These are phyloP conservation scores for Penicillium malachiteum DNA, from an alignment of 495 filamentous ascomycete genomes.

Conservation along the genomic window DNA sequence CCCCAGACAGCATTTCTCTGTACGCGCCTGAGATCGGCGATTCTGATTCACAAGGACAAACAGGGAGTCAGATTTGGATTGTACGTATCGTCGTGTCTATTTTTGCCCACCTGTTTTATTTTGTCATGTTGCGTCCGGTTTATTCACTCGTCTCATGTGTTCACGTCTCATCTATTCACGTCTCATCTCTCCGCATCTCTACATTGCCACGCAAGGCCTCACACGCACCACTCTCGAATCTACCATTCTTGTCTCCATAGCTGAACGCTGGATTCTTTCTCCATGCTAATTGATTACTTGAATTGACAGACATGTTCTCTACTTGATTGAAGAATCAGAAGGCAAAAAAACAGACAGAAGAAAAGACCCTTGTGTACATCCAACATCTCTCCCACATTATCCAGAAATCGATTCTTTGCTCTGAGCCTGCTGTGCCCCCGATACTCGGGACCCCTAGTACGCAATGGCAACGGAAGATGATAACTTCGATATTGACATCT, in stretches of 20 bases:
- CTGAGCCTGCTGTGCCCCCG: slow-evolving; percentile 11
- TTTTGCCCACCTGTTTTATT: slow-evolving; percentile 12
- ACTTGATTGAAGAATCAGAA: slow-evolving; percentile 33
- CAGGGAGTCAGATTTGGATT: slow-evolving; percentile 35
- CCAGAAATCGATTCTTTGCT: slow-evolving; percentile 26
- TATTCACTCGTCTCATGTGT: slow-evolving; percentile 6
- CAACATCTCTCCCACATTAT: slow-evolving; percentile 25
- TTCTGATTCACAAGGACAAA: slow-evolving; percentile 26
- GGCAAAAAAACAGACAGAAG: slow-evolving; percentile 24
- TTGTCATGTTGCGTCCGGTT: not conserved
- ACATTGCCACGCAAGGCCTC: not conserved
- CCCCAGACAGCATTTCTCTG: slow-evolving; percentile 11
- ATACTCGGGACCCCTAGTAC: slow-evolving; percentile 24
- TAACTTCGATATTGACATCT: slow-evolving; percentile 98
- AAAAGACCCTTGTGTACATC: slow-evolving; percentile 38
- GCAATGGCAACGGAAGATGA: slow-evolving; percentile 79
- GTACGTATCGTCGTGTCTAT: slow-evolving; percentile 45
- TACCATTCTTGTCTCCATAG: slow-evolving; percentile 1
- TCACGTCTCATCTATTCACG: slow-evolving; percentile 1
- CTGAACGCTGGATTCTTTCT: slow-evolving; percentile 18
- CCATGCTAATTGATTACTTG: slow-evolving; percentile 42
- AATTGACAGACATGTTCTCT: slow-evolving; percentile 48
- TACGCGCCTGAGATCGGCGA: slow-evolving; percentile 23
- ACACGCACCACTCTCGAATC: slow-evolving; percentile 1
- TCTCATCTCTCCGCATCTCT: slow-evolving; percentile 5